Evolutionary conservation across 768 basidiomycete genomes (phyloP).

Genomic region (Boletellus ananas): DNA sequence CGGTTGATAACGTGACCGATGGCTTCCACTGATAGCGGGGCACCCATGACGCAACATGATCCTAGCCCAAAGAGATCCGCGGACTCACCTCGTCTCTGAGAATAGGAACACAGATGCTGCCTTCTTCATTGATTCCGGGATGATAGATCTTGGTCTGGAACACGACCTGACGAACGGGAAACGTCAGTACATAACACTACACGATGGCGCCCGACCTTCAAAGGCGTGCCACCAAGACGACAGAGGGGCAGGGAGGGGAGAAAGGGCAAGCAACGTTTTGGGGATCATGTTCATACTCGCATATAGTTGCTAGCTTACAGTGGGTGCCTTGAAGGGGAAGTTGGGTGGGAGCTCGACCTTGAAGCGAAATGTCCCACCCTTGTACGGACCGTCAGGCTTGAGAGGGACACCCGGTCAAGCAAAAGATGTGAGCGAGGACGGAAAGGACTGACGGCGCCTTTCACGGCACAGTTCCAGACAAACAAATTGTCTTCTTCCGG

Average conservation of each 20-base stretch:
- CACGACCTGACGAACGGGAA: slow-evolving; percentile 50
- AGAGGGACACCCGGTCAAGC: slow-evolving; percentile 3
- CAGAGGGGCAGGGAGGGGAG: neutral
- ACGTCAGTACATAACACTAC: slow-evolving; percentile 19
- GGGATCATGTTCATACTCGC: slow-evolving; percentile 8
- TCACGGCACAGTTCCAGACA: slow-evolving; percentile 74
- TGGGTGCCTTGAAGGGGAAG: slow-evolving; percentile 86
- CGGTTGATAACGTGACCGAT: slow-evolving; percentile 65
- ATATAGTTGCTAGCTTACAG: slow-evolving; percentile 39
- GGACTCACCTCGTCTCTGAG: slow-evolving; percentile 73
- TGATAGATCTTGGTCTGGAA: slow-evolving; percentile 88
- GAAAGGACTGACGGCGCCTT: slow-evolving; percentile 56
- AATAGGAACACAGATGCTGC: slow-evolving; percentile 78
- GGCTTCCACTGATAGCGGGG: slow-evolving; percentile 71
- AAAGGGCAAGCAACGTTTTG: slow-evolving; percentile 15
- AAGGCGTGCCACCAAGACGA: neutral
- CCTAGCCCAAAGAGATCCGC: slow-evolving; percentile 2
- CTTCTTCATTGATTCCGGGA: slow-evolving; percentile 88
- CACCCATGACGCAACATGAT: neutral
- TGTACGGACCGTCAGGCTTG: slow-evolving; percentile 79
- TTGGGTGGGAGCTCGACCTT: slow-evolving; percentile 67
- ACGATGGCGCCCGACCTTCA: neutral
- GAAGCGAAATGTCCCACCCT: slow-evolving; percentile 76
- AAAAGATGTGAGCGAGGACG: neutral
- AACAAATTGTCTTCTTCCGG: slow-evolving; percentile 69